Evolutionary conservation across 2,329 filamentous ascomycete species (phyloP), one percentile per base, ranked within the genome.

Genomic region (Ceratocystis ficicola): DNA sequence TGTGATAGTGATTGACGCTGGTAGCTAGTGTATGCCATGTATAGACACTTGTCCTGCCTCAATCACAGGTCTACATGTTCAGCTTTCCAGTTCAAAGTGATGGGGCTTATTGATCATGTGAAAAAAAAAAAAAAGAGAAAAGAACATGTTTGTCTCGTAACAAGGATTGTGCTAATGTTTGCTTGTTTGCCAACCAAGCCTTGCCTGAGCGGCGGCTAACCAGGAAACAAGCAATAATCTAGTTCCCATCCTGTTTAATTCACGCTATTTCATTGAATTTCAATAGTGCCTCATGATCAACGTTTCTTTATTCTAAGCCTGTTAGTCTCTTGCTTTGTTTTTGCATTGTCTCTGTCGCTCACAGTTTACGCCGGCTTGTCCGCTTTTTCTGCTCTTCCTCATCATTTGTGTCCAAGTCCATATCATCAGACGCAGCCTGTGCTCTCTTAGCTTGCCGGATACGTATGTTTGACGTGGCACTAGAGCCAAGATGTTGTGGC

Each of bases 321-420:
- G 30, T 36, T 59, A 30, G 52, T 32, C 10, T 30, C 55, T 6
- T 59, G 28, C 15, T 3, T 60, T 48, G 60, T 61, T 64, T 46
- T 62, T 36, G n/a, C 10, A 65, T 57, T 59, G 63, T 17, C 50
- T 7, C 44, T 62, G 10, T 25, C 22, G 52, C 44, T 70, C 76
- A 83, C 68, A 84, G 76, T 75, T 83, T 85, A 66, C 81, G 77
- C 68, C 81, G 79, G 69, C 77, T 81, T 1, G 77, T 75, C 52
- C 80, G 76, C 72, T 80, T 82, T 76, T 77, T 79, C 68, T 73
- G 77, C 57, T 81, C 79, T 62, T 78, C 79, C 0, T 73, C 73
- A 5, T 77, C 75, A 4, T 79, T 76, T 10, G 81, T 79, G 60
- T 86, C 83, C 32, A 85, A 70, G 63, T 85, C 83, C 78, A 84